Evolutionary conservation across 1,284 basidiomycete genomes (phyloP).

Genomic region (Heliocybe sulcata): DNA sequence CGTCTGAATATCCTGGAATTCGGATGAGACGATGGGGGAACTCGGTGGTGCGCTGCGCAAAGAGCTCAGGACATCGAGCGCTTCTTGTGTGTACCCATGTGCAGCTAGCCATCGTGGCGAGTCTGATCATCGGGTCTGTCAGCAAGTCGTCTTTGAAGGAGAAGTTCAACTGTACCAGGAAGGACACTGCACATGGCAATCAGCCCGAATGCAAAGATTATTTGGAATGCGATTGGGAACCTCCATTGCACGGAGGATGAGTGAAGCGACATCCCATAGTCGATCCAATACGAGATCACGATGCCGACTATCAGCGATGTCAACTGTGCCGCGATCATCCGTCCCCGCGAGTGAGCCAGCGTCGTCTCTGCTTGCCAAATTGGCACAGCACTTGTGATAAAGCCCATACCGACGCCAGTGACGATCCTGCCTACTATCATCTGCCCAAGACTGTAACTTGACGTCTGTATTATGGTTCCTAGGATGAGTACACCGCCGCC

Average conservation of each 20-base stretch:
- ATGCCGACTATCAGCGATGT: background rate
- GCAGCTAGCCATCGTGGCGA: background rate
- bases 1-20: background rate
- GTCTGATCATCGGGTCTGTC: background rate
- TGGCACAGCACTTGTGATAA: slow-evolving; percentile 53
- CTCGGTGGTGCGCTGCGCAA: background rate
- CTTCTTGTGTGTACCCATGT: background rate
- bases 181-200: background rate
- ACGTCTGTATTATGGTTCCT: background rate
- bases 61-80: background rate
- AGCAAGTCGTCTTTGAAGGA: too few species aligned
- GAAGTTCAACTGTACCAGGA: background rate
- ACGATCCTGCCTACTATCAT: slow-evolving; percentile 63
- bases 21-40: background rate
- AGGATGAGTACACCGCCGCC: background rate
- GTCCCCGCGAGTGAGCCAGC: slow-evolving; percentile 62
- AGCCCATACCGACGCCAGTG: slow-evolving; percentile 51
- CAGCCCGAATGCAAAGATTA: background rate
- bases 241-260: background rate
- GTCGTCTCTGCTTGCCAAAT: slow-evolving; percentile 73
- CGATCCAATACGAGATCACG: background rate
- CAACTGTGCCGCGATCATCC: slow-evolving; percentile 66
- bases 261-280: background rate
- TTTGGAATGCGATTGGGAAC: background rate
- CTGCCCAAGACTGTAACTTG: slow-evolving; percentile 11